Evolutionary conservation across 2,329 filamentous ascomycete species (phyloP), one percentile per base, ranked within the genome.

Genomic region (Rutstroemia sp.): DNA sequence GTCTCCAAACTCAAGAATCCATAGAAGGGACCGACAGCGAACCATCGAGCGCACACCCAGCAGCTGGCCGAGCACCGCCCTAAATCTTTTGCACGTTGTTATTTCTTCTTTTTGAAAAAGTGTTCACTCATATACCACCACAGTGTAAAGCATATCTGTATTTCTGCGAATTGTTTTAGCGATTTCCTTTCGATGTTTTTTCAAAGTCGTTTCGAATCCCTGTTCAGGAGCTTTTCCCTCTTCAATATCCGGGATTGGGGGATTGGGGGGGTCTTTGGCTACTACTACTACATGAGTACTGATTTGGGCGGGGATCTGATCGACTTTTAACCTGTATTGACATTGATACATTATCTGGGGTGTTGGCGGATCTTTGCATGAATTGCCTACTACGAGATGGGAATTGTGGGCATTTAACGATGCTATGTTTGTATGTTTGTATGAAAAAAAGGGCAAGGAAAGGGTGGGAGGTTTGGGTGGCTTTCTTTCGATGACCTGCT

Each of bases 1-100:
- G 78, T 63, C 73, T 82, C 59, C 78, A 82, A 60, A 70, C 80
- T 14, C 72, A 79, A 60, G 77, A 80, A 58, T 69, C 72, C 5
- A 56, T 69, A 47, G 64, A 70, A 57, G 60, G 55, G 16, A 45
- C 56, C 7, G 56, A 58, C 16, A 54, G 54, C 8, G 44, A 46
- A 52, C 51, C 53, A 44, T 56, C 53, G 16, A 50, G n/a, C n/a
- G 17, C 40, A 21, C 54, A 53, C 45, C 14, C 57, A 4, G 58
- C 55, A 40, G 49, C 58, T 12, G 63, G 65, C 25, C 55, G 65
- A 60, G 64, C 63, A 47, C 65, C 63, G 12, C 62, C 65, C 47
- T 68, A 59, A 68, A 48, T 1, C 9, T 23, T 14, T 14, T 14
- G 16, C 21, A 23, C 21, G 36, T 23, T 42, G 46, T 39, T 36